Evolutionary conservation across 805 yeast genomes (phyloP), one percentile per base, ranked within the genome.

Genomic region (Wickerhamomyces xylosicus): DNA sequence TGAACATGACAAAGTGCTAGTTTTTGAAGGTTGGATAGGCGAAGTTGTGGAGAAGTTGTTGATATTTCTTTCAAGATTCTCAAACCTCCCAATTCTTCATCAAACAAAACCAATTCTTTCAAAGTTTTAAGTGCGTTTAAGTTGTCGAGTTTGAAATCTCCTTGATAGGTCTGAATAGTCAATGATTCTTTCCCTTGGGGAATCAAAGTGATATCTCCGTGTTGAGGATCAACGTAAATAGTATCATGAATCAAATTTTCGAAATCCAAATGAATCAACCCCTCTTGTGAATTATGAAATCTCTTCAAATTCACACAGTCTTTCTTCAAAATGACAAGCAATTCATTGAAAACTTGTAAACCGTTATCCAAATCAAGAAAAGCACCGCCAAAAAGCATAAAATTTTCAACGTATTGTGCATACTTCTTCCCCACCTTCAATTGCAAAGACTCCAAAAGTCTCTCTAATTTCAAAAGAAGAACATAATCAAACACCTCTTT

Each of bases 1-100:
- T 74, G 79, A 32, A 67, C 63, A 41, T 66, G 67, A 31, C 66
- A 60, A 31, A 74, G 49, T 31, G 62, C 63, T 27, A 74, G 47
- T 3, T 54, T 47, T 16, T 47, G 51, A 15, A 73, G 42, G 1
- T 52, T 41, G 1, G 58, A 35, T 19, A 47, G 38, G 3, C 25
- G 35, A 2, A 31, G 38, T 33, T 13, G 54, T 52, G 3, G 54
- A 11, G 3, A 66, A 31, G 16, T 25, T 4, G 29, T 4, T 7
- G 29, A 25, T 25, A 25, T 25, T 4, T 44, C 47, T 31, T 61
- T 52, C 15, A 71, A 46, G 6, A 71, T 49, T 17, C 62, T 48
- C 7, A 61, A 46, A 3, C 69, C 56, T 2, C 69, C 63, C 28
- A 56, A 48, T 20, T 63, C 60, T 16, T 58, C 54, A 29, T 63